Evolutionary conservation across 192 early-diverging fungal genomes (phyloP).

Genomic region (Gaertneriomyces semiglobifer): DNA sequence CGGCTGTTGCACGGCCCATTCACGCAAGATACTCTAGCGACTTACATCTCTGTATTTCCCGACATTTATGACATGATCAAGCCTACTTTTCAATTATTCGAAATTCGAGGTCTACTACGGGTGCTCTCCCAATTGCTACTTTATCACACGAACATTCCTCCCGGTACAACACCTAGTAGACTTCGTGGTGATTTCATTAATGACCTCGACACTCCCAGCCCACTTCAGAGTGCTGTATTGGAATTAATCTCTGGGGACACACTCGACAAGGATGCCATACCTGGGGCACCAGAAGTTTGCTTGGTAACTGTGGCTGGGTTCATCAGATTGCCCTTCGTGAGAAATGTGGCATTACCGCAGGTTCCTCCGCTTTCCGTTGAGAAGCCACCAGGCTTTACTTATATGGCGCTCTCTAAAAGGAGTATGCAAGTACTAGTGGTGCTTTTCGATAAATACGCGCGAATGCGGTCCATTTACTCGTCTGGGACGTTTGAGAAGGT

Average conservation of each 20-base stretch:
- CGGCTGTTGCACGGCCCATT: slow-evolving; percentile 47
- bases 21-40: slow-evolving; percentile 70
- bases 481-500: slow-evolving; percentile 36
- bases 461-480: slow-evolving; percentile 45
- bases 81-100: slow-evolving; percentile 49
- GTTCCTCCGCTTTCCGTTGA: slow-evolving; percentile 7
- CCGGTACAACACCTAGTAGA: slow-evolving; percentile 37
- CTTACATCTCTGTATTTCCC: slow-evolving; percentile 58
- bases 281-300: slow-evolving; percentile 27
- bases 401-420: slow-evolving; percentile 71
- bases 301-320: slow-evolving; percentile 32
- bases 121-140: slow-evolving; percentile 55
- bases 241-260: slow-evolving; percentile 48
- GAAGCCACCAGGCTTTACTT: slow-evolving; percentile 52
- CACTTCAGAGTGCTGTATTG: slow-evolving; percentile 67
- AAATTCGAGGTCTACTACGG: slow-evolving; percentile 48
- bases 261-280: slow-evolving; percentile 28
- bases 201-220: slow-evolving; percentile 58
- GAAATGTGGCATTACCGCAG: neutral
- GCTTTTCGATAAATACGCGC: slow-evolving; percentile 54
- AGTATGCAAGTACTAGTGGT: slow-evolving; percentile 52
- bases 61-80: slow-evolving; percentile 61
- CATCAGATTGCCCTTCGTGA: slow-evolving; percentile 39
- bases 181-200: slow-evolving; percentile 41
- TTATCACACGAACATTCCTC: slow-evolving; percentile 59